Percentiles rank a stretch among this genome's conserved stretches.
Evolutionary conservation across 2,329 filamentous ascomycete species (phyloP).

Genomic region (Penicillium sp.): DNA sequence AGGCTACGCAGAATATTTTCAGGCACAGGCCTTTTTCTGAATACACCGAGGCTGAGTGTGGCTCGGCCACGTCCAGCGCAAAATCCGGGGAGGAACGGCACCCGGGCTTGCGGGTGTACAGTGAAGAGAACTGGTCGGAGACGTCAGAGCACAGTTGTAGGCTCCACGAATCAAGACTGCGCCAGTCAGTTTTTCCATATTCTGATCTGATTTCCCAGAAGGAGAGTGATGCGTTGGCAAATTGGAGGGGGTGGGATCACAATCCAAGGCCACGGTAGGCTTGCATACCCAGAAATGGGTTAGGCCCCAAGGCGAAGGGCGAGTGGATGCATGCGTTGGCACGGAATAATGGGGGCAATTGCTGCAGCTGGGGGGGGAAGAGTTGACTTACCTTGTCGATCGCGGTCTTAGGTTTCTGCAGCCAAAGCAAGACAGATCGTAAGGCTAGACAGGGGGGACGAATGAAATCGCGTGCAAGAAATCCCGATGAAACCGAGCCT

Average conservation of each 20-base stretch:
- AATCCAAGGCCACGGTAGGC: conserved; percentile 17
- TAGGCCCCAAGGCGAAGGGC: conserved; percentile 21
- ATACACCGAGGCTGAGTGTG: conserved; percentile 16
- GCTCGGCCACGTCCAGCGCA: conserved; percentile 17
- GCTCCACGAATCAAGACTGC: conserved; percentile 26
- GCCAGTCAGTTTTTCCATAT: background rate
- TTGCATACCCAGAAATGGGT: conserved; percentile 27
- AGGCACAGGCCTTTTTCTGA: conserved; percentile 18
- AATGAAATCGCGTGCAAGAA: conserved; percentile 11
- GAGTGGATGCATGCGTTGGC: conserved; percentile 43
- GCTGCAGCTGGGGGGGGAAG: conserved; percentile 30
- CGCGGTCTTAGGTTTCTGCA: conserved; percentile 24
- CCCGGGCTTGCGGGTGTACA: conserved; percentile 18
- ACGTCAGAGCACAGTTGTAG: conserved; percentile 30
- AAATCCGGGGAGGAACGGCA: conserved; percentile 31
- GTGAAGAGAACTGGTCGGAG: conserved; percentile 21
- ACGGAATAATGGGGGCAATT: conserved; percentile 25
- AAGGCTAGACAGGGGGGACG: conserved; percentile 6
- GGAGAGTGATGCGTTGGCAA: conserved; percentile 31
- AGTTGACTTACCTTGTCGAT: conserved; percentile 40
- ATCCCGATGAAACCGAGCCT: background rate
- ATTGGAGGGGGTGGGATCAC: conserved; percentile 13
- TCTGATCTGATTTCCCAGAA: background rate
- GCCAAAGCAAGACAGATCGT: conserved; percentile 19
- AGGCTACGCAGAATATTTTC: conserved; percentile 21